Base-by-base conservation (phyloP, 257 asterid species). In the Asclepias syriaca region DNA sequence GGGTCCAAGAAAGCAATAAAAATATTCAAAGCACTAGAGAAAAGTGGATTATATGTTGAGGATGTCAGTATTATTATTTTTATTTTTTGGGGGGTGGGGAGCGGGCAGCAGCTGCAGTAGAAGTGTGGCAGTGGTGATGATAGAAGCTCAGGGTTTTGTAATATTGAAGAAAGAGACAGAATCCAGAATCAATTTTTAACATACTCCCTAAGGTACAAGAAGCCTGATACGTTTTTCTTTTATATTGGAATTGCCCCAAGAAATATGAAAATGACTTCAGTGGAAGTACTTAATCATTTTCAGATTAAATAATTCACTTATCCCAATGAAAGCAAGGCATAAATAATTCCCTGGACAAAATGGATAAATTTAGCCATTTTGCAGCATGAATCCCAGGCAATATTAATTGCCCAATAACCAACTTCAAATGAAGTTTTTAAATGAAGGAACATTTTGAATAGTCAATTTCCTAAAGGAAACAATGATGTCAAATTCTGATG, bases 1-100 rank as follows among this genome's bases (percentile, higher is more conserved):
- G 96, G 85, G 81, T 19, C 81, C 16, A 83, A 65, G 83, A 90
- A 91, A 73, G 96, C 96, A 0, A 27, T 91, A 34, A 24, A 66
- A 10, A 82, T 84, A 90, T 89, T 86, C 71, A 43, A 84, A 15
- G 77, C 32, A 78, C 78, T 93, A 88, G 83, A 75, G 77, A 71
- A 45, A 71, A 72, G 72, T 55, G 97, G 97, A 66, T 70, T 87
- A 74, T 27, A 15, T 65, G 96, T 94, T 0, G 95, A 93, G 71
- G 87, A 87, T 68, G 88, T 93, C 70, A 93, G 96, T 1, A 29
- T 29, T 29, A 1, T 29, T 29, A 1, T 29, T 29, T 29, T 29
- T 29, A 1, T 29, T 29, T 29, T 29, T 29, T 29, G 34, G 34
- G 34, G 34, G 34, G 34, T 29, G 34, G 34, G 34, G 34, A 1